Percentiles rank a stretch among this genome's conserved stretches.
Conservation (phyloP, 345 rosid species). For the Melaleuca quinquenervia region DNA sequence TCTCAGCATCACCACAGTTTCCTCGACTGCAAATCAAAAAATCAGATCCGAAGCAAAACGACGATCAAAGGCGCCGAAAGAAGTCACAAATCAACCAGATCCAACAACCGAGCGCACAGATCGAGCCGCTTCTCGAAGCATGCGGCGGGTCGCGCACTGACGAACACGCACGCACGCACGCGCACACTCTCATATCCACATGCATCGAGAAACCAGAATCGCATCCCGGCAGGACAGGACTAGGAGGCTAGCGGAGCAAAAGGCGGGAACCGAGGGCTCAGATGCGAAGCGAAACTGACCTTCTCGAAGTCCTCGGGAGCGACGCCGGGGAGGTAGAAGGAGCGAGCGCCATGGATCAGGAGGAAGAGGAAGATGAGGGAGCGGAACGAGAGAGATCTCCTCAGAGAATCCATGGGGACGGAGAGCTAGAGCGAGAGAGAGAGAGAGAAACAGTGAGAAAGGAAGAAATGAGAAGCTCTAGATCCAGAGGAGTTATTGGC, state of each 20-base stretch:
- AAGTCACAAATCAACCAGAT: not conserved
- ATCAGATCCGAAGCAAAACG: not conserved
- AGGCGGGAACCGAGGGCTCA: not conserved
- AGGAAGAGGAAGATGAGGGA: conserved; percentile 13
- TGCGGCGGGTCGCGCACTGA: not conserved
- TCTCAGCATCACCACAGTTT: not conserved
- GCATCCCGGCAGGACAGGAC: not conserved
- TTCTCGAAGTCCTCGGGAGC: conserved; percentile 86
- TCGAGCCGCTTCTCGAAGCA: not conserved
- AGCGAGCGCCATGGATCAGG: conserved; percentile 45
- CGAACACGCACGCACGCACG: not conserved
- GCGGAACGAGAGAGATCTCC: not conserved
- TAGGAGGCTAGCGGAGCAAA: not conserved
- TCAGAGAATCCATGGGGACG: not conserved
- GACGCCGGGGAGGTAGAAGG: conserved; percentile 98
- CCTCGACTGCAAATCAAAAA: not conserved
- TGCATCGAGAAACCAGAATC: not conserved
- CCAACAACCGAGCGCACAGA: not conserved
- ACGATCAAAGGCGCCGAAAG: not conserved
- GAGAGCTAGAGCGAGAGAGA: not conserved
- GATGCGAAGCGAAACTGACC: conserved; percentile 17
- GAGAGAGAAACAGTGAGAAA: not conserved
- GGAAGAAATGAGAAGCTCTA: not conserved
- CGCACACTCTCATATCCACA: not conserved
- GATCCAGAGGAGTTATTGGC: not conserved